A percentile compares a stretch with the other conserved stretches of the same genome.
phyloP scores from a whole-genome alignment of 202 grass and related monocot species.

The Carex arenaria region DNA sequence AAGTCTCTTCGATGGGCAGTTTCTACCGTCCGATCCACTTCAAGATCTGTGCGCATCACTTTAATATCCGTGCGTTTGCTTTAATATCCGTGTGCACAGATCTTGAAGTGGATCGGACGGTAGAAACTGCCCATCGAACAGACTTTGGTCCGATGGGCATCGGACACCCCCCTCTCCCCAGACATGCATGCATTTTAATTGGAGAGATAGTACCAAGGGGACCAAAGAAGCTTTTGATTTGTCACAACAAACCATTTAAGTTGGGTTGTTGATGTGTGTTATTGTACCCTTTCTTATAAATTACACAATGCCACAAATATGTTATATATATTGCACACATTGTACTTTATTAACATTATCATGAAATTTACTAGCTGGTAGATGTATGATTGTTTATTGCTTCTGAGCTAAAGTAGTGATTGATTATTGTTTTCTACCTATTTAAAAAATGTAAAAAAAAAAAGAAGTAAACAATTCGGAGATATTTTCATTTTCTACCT shows the following conservation, averaged over 20 bases:
- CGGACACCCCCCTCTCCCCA: no score
- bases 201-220: constrained; percentile 16
- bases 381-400: background rate
- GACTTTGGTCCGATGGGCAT: no score
- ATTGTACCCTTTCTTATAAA: constrained; percentile 1
- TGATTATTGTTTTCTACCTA: background rate
- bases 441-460: no score
- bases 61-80: no score
- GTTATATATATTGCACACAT: background rate
- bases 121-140: no score
- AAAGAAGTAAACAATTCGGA: no score
- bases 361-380: background rate
- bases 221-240: constrained; percentile 24
- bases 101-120: no score
- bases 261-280: background rate
- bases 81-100: no score
- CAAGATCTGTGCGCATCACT: no score
- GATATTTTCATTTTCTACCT: no score
- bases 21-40: no score
- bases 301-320: constrained; percentile 1
- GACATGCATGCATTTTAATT: constrained; percentile 15
- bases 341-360: background rate
- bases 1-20: no score
- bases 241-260: background rate
- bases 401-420: background rate